Evolutionary conservation across 805 yeast genomes (phyloP), one percentile per base, ranked within the genome.

Genomic region (Pichia insulana): DNA sequence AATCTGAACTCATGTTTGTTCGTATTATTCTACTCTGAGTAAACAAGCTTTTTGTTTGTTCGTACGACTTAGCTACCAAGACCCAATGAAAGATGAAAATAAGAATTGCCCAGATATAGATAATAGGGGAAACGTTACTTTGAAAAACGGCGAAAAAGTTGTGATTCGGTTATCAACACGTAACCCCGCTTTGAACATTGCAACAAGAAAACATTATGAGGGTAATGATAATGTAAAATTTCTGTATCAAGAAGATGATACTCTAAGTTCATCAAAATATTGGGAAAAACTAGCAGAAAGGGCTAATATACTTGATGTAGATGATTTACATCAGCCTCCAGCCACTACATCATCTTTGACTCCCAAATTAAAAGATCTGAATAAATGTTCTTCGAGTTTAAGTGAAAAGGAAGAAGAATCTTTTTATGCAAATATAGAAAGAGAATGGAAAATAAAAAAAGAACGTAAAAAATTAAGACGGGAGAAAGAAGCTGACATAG

Each of bases 371-470:
- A 22, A 8, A 22, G 8, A 8, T 22, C 25, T 61, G 35, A 71
- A 69, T 12, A 45, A 57, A 27, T 49, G 50, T 7, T 56, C 61
- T 11, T 46, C 66, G 12, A 48, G 50, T 13, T 49, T 60, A 20
- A 63, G 64, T 8, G 57, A 57, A 28, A 47, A 49, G 16, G 67
- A 69, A 33, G 74, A 70, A 42, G 53, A 54, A 33, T 39, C 44
- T 27, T 65, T 68, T 41, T 62, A 66, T 34, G 59, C 61, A 11
- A 57, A 60, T 27, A 39, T 70, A 10, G 59, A 61, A 30, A 45
- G 50, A 11, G 73, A 69, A 30, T 57, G 59, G 18, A 37, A 34
- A 27, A 20, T 42, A 10, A 36, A 42, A 31, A 34, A 36, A 8
- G 39, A 41, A 30, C 33, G 30, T 15, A 22, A 33, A 2, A 40